phyloP scores from a whole-genome alignment of 768 basidiomycete genomes.

The Termitomyces sp. region DNA sequence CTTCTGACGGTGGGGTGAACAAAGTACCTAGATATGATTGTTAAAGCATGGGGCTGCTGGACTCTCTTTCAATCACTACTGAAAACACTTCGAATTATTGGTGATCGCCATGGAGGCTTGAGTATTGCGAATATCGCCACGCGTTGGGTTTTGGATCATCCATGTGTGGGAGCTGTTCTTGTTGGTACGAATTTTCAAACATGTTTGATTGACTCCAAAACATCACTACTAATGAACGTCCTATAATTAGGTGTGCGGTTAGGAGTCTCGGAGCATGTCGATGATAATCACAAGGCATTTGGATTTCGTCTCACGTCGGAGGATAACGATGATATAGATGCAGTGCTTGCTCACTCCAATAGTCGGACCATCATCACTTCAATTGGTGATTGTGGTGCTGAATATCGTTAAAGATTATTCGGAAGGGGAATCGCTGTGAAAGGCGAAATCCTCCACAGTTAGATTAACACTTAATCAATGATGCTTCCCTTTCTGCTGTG shows the following conservation, averaged over 20 bases:
- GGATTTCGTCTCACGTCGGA: conserved; percentile 50
- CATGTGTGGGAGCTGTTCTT: conserved; percentile 75
- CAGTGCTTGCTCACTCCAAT: conserved; percentile 58
- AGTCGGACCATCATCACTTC: conserved; percentile 58
- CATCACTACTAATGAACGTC: neutral
- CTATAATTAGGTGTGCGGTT: conserved; percentile 57
- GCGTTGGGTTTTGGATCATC: conserved; percentile 80
- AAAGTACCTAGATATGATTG: conserved; percentile 82
- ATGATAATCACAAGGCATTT: conserved; percentile 66
- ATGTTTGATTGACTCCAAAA: neutral
- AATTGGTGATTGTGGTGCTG: conserved; percentile 83
- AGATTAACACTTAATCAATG: neutral
- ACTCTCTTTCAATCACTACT: conserved; percentile 69
- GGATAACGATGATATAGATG: conserved; percentile 63
- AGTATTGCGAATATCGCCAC: conserved; percentile 80
- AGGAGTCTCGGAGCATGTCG: conserved; percentile 70
- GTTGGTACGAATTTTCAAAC: conserved; percentile 48
- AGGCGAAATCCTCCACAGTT: no score
- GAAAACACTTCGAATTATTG: conserved; percentile 55
- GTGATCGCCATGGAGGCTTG: conserved; percentile 58
- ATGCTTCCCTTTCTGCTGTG: neutral
- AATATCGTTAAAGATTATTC: conserved; percentile 54
- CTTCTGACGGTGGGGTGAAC: conserved; percentile 8
- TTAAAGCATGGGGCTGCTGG: conserved; percentile 80
- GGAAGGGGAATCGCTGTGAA: neutral